A percentile compares a stretch with the other conserved stretches of the same genome.
These are phyloP conservation scores for Hemerocallis citrina DNA, from an alignment of 106 monocot genomes.

Conservation along the genomic window DNA sequence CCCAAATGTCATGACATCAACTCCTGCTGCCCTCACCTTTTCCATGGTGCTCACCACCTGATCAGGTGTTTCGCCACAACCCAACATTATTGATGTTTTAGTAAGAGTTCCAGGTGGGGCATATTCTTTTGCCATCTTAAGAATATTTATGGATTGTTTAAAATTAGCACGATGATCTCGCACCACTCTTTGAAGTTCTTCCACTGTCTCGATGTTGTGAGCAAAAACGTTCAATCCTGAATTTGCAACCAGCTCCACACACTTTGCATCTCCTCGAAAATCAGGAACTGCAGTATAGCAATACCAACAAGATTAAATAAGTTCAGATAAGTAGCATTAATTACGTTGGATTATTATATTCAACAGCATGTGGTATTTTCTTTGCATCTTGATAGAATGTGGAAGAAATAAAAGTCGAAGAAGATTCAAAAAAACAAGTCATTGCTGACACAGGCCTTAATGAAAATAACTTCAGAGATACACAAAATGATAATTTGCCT, in stretches of 20 bases:
- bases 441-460: background rate
- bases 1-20: conserved; percentile 90
- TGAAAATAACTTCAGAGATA: background rate
- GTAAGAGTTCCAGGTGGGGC: conserved; percentile 69
- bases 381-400: background rate
- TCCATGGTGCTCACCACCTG: conserved; percentile 75
- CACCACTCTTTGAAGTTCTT: conserved; percentile 57
- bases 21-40: conserved; percentile 67
- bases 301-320: background rate
- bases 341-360: background rate
- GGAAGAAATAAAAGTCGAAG: background rate
- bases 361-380: background rate
- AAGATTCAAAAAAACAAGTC: background rate
- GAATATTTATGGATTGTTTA: conserved; percentile 70
- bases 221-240: conserved; percentile 80
- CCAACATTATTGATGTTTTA: conserved; percentile 86
- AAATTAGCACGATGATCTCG: conserved; percentile 78
- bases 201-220: conserved; percentile 89
- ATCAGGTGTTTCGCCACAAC: conserved; percentile 80
- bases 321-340: background rate
- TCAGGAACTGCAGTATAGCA: conserved; percentile 52
- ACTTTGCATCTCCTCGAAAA: conserved; percentile 60
- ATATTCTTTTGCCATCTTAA: conserved; percentile 72
- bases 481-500: background rate
- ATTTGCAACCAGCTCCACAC: conserved; percentile 55